Base-by-base conservation (phyloP, 1,284 basidiomycete genomes). In the Somion occarium region DNA sequence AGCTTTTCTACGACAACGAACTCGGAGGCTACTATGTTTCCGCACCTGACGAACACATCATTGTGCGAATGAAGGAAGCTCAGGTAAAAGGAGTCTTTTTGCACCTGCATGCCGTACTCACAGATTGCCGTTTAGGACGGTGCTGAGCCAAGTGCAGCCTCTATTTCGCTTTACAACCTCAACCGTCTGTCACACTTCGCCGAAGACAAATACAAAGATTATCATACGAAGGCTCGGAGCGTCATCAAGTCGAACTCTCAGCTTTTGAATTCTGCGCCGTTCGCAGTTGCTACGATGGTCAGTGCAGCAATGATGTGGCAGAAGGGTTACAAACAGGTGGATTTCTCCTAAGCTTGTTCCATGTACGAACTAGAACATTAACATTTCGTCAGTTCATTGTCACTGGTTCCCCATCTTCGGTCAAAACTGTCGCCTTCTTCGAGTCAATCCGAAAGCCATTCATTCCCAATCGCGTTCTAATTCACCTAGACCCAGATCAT, bases 11-110 rank as follows among this genome's bases (percentile, higher is more conserved):
- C 58, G 74, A 76, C 52, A 44, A 59, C 1, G 56, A 66, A 19
- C 62, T 55, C n/a, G 69, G 71, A 12, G 74, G 73, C 3, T 76
- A 74, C 58, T 74, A 68, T 53, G 68, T 69, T 0, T 68, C 66
- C 53, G 69, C 68, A 2, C 66, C 68, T 0, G 72, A 73, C 50
- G 63, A 62, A 39, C 64, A 69, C 52, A 69, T 74, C 34, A 57
- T 75, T 22, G 61, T 73, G 5, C 61, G 73, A 5, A 67, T 73
- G 66, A 74, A 74, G 57, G 73, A 74, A 39, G 60, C 63, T 2
- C 64, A 65, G 62, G 67, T 54, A 39, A 7, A 58, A 2, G 3
- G 23, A 38, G 1, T 23, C 27, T 3, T 12, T 44, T 3, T 11
- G 23, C 1, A 38, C 12, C 2, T 39, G 20, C 19, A 25, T 3